Percentiles rank a stretch among this genome's conserved stretches.
phyloP scores from a whole-genome alignment of 495 filamentous ascomycete species.

The Hyphodiscus hymeniophilus region DNA sequence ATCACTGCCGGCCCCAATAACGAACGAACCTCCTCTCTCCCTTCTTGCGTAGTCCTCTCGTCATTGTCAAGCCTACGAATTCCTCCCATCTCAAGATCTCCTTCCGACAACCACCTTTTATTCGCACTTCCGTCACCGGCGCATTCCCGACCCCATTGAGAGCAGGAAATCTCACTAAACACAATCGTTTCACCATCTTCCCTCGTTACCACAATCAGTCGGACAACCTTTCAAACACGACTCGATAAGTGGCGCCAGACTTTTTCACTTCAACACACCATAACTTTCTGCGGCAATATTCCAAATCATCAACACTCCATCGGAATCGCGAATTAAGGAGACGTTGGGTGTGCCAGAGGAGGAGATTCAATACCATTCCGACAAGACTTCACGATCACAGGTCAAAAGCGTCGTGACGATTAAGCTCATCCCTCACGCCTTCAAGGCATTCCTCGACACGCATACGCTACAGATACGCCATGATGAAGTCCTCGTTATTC shows the following conservation, averaged over 20 bases:
- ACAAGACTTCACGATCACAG: background rate
- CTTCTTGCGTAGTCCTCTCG: too few species aligned
- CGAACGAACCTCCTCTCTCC: too few species aligned
- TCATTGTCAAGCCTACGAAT: too few species aligned
- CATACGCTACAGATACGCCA: conserved; percentile 15
- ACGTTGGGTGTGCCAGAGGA: background rate
- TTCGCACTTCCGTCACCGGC: too few species aligned
- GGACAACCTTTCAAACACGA: conserved; percentile 4
- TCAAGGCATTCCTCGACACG: conserved; percentile 16
- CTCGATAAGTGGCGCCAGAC: conserved; percentile 4
- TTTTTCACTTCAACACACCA: background rate
- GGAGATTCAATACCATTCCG: background rate
- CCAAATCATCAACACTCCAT: background rate
- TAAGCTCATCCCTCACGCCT: conserved; percentile 5
- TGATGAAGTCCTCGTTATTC: conserved; percentile 27
- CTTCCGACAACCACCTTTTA: conserved; percentile 22
- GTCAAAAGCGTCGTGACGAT: conserved; percentile 14
- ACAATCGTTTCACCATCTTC: conserved; percentile 6
- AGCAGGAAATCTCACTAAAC: conserved; percentile 20
- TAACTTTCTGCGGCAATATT: background rate
- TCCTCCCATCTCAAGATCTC: background rate
- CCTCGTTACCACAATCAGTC: conserved; percentile 17
- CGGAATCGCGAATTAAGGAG: background rate
- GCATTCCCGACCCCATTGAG: conserved; percentile 13
- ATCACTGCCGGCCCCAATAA: too few species aligned